Conservation (phyloP, 148 eudicot species). For the Gaultheria prostrata region DNA sequence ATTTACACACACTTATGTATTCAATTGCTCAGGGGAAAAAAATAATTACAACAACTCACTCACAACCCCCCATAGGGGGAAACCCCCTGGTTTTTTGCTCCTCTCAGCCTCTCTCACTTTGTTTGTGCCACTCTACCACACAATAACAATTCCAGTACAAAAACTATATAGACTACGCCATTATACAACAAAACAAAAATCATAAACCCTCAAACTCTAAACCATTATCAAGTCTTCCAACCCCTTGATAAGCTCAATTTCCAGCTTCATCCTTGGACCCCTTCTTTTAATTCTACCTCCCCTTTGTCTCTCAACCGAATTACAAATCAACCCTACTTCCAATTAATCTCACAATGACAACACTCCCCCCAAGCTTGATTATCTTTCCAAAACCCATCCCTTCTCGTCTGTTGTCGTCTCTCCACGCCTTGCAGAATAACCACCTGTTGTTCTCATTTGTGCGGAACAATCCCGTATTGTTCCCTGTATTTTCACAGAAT, state of each 20-base stretch:
- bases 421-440: neutral
- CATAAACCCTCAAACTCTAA: too few relatives aligned
- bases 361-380: neutral
- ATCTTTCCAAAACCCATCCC: slow-evolving; percentile 2
- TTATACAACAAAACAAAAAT: too few relatives aligned
- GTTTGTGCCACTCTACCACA: neutral
- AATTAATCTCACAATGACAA: neutral
- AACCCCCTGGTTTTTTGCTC: neutral
- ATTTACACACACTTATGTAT: neutral
- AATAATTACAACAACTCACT: neutral
- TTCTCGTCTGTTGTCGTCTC: neutral
- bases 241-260: too few relatives aligned
- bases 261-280: too few relatives aligned
- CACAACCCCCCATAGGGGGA: neutral
- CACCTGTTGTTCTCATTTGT: neutral
- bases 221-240: too few relatives aligned
- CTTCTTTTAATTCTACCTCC: neutral
- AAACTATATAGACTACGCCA: too few relatives aligned
- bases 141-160: too few relatives aligned
- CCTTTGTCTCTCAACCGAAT: neutral
- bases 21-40: neutral
- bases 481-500: neutral
- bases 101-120: neutral
- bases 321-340: neutral
- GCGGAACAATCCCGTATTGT: neutral